Evolutionary conservation across 2,329 filamentous ascomycete genomes (phyloP).

Genomic region (Cladorrhinum sp.): DNA sequence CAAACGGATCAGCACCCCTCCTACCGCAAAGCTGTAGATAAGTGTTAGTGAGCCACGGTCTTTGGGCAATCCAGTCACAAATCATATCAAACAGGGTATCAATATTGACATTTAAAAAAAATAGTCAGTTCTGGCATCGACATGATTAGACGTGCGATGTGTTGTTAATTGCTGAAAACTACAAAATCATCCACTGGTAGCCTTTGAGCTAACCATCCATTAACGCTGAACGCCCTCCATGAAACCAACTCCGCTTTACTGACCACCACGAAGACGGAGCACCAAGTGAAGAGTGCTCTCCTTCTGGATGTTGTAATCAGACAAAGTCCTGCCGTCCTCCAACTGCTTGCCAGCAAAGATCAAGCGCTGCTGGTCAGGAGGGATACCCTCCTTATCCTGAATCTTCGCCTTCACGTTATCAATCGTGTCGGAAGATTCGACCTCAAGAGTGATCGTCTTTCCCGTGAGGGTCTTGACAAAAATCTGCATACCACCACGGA

Average conservation of each 20-base stretch:
- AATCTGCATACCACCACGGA: constrained; percentile 86
- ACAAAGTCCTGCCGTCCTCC: constrained; percentile 28
- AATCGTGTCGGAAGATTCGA: constrained; percentile 85
- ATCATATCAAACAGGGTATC: background rate
- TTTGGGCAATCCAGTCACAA: background rate
- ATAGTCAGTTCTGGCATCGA: constrained; percentile 7
- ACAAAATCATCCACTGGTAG: constrained; percentile 1
- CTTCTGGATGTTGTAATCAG: constrained; percentile 63
- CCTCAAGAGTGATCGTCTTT: constrained; percentile 91
- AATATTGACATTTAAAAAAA: background rate
- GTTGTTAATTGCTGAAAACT: constrained; percentile 7
- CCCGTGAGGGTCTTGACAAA: constrained; percentile 86
- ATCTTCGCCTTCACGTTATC: constrained; percentile 96
- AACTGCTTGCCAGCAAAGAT: constrained; percentile 30
- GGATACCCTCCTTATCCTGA: constrained; percentile 89
- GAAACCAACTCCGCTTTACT: constrained; percentile 34
- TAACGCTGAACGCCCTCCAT: constrained; percentile 19
- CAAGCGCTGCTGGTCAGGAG: constrained; percentile 82
- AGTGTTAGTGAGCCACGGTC: background rate
- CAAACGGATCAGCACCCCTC: background rate
- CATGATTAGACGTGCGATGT: constrained; percentile 11
- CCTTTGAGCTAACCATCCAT: constrained; percentile 15
- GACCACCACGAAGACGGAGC: constrained; percentile 66
- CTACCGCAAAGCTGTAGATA: background rate
- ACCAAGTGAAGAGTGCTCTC: constrained; percentile 70